These are phyloP conservation scores for Schwanniomyces polymorphus DNA, from an alignment of 805 yeast species.

Conservation along the genomic window DNA sequence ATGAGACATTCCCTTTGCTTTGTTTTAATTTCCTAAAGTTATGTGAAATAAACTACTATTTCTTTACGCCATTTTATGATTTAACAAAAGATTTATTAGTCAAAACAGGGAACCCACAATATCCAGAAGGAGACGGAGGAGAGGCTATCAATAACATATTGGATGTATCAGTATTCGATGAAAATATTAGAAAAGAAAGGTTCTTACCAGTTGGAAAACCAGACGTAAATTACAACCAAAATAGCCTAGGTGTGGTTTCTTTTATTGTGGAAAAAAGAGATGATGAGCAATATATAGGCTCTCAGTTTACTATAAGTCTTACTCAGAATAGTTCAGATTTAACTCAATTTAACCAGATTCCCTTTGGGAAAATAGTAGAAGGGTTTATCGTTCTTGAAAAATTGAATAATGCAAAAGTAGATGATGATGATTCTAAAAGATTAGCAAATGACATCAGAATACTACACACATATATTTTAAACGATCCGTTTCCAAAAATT, in stretches of 20 bases:
- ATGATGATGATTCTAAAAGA: constrained; percentile 19
- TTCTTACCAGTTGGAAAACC: not conserved
- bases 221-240: not conserved
- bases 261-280: constrained; percentile 4
- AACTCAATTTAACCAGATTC: constrained; percentile 6
- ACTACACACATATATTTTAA: constrained; percentile 47
- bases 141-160: constrained; percentile 7
- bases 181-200: not conserved
- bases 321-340: not conserved
- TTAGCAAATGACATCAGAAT: constrained; percentile 39
- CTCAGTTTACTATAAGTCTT: constrained; percentile 13
- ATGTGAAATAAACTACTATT: constrained; percentile 52
- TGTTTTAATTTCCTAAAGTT: constrained; percentile 52
- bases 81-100: constrained; percentile 38
- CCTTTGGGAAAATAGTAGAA: constrained; percentile 55
- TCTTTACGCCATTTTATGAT: constrained; percentile 50
- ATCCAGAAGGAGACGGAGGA: constrained; percentile 26
- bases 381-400: constrained; percentile 48
- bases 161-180: constrained; percentile 3
- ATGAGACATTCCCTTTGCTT: constrained; percentile 34
- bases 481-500: constrained; percentile 47
- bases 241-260: constrained; percentile 13
- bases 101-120: constrained; percentile 50
- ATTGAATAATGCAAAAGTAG: constrained; percentile 41
- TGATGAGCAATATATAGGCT: constrained; percentile 5